phyloP scores from a whole-genome alignment of 768 basidiomycete genomes.

The Hericium rajendrae region DNA sequence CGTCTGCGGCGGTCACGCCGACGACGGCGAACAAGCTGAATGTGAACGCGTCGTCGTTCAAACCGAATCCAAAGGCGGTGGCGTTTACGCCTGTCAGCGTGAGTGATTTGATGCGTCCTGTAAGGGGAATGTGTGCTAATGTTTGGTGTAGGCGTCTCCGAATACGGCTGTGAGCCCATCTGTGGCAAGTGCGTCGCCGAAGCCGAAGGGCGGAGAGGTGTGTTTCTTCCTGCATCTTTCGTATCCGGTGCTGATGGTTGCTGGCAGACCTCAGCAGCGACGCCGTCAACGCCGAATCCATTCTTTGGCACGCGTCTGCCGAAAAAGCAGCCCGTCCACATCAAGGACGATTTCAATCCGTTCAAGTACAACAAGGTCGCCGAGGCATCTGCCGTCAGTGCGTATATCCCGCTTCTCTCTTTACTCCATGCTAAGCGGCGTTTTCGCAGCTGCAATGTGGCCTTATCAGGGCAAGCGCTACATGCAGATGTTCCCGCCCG shows the following conservation, averaged over 20 bases:
- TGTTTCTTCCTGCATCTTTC: not conserved
- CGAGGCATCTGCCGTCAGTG: conserved; percentile 67
- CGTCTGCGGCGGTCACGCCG: conserved; percentile 35
- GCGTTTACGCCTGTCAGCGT: conserved; percentile 58
- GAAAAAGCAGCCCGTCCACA: conserved; percentile 74
- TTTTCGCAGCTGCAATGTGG: conserved; percentile 59
- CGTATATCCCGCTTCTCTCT: conserved; percentile 22
- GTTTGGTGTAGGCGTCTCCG: conserved; percentile 19
- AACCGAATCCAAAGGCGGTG: conserved; percentile 74
- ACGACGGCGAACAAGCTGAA: conserved; percentile 62
- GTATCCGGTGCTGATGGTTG: not conserved
- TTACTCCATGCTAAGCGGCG: not conserved
- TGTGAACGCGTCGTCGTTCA: conserved; percentile 85
- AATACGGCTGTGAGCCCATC: conserved; percentile 17
- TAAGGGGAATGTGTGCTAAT: conserved; percentile 1
- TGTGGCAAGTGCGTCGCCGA: conserved; percentile 8
- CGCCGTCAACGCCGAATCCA: conserved; percentile 57
- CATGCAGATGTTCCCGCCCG: conserved; percentile 62
- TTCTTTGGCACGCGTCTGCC: conserved; percentile 81
- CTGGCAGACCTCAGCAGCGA: conserved; percentile 17
- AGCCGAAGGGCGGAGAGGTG: conserved; percentile 19
- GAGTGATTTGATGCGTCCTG: not conserved
- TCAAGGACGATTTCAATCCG: conserved; percentile 97
- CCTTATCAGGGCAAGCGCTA: conserved; percentile 87
- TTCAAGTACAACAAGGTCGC: conserved; percentile 82